These are phyloP conservation scores for Pichia inconspicua DNA, from an alignment of 1,139 yeast genomes.

Conservation along the genomic window DNA sequence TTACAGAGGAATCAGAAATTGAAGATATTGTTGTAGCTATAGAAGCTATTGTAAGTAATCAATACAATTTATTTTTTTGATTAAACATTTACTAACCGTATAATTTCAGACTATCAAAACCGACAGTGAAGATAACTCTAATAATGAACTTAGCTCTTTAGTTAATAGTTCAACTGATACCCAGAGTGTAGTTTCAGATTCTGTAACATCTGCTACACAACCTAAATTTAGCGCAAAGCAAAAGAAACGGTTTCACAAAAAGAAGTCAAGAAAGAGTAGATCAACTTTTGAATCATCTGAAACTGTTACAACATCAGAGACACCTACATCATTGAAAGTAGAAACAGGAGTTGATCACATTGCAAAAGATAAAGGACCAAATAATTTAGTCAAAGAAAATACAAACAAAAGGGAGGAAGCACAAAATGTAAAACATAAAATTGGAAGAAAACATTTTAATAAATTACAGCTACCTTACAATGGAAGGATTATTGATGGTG, in stretches of 20 bases:
- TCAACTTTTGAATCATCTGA: neutral
- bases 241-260: neutral
- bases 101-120: neutral
- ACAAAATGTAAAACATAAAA: neutral
- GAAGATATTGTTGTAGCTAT: neutral
- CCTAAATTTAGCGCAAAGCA: neutral
- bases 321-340: too few species aligned
- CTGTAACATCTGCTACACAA: neutral
- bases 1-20: neutral
- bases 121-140: neutral
- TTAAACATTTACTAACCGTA: neutral
- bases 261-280: neutral
- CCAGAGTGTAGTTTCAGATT: neutral
- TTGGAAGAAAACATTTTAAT: neutral
- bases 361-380: neutral
- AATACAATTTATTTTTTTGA: too few species aligned
- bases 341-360: neutral
- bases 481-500: constrained; percentile 1
- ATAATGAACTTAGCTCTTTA: neutral
- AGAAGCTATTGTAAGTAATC: neutral
- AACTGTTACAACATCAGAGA: neutral
- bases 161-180: neutral
- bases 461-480: neutral
- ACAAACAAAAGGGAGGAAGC: neutral
- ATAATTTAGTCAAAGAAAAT: neutral